A percentile compares a stretch with the other conserved stretches of the same genome.
These are phyloP conservation scores for Aspergillus aculeatinus DNA, from an alignment of 2,329 filamentous ascomycete genomes.

Conservation along the genomic window DNA sequence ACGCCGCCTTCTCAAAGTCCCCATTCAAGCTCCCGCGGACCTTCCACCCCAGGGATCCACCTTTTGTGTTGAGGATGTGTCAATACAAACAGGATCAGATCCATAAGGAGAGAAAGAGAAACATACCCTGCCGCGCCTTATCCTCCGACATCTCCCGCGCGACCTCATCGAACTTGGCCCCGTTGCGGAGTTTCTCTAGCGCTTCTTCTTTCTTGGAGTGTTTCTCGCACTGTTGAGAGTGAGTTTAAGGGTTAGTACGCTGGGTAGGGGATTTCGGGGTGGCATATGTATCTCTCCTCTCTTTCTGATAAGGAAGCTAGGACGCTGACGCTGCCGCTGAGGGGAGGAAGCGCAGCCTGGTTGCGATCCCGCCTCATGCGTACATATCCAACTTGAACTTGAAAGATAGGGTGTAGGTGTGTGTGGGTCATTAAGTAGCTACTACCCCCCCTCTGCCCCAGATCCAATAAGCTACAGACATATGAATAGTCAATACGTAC, in stretches of 20 bases:
- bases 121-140: constrained; percentile 58
- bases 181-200: constrained; percentile 58
- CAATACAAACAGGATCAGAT: too few species aligned
- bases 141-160: constrained; percentile 65
- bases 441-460: too few species aligned
- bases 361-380: too few species aligned
- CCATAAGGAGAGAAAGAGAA: background rate
- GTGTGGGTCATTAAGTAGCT: too few species aligned
- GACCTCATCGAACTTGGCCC: constrained; percentile 64
- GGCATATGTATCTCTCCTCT: too few species aligned
- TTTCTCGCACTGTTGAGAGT: constrained; percentile 56
- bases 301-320: too few species aligned
- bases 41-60: constrained; percentile 65
- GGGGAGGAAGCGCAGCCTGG: too few species aligned
- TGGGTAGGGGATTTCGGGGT: too few species aligned
- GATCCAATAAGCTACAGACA: background rate
- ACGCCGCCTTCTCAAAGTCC: constrained; percentile 63
- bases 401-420: too few species aligned
- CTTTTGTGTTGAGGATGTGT: constrained; percentile 31
- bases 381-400: too few species aligned
- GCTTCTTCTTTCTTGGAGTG: constrained; percentile 66
- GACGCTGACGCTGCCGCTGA: too few species aligned
- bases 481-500: constrained; percentile 32
- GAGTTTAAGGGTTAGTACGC: too few species aligned
- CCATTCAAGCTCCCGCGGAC: constrained; percentile 55